These are phyloP conservation scores for Albugo candida DNA, from an alignment of 352 stramenopile genomes.

Conservation along the genomic window DNA sequence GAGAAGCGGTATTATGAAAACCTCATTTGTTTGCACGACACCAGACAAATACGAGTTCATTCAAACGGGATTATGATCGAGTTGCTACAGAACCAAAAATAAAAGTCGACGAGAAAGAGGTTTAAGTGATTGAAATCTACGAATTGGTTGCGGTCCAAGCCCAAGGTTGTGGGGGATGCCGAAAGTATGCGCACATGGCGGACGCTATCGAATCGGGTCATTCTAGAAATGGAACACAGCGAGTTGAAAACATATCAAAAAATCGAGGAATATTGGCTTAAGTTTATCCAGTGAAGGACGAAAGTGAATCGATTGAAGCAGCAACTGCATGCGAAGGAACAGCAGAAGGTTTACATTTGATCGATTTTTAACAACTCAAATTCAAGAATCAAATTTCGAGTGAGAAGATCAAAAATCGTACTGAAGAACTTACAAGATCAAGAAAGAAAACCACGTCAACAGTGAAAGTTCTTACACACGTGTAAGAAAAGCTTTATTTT, in stretches of 20 bases:
- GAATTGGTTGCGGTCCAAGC: constrained; percentile 89
- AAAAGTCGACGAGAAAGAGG: constrained; percentile 89
- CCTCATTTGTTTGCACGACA: constrained; percentile 56
- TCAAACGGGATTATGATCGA: constrained; percentile 66
- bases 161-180: constrained; percentile 74
- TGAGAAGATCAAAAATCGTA: constrained; percentile 93
- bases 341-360: constrained; percentile 89
- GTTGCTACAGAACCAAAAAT: too few relatives aligned
- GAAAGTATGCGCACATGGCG: constrained; percentile 85
- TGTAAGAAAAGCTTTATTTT: constrained; percentile 92
- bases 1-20: constrained; percentile 77
- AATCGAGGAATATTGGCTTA: constrained; percentile 77
- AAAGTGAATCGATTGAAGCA: constrained; percentile 86
- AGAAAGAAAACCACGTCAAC: constrained; percentile 89
- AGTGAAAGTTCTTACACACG: constrained; percentile 89
- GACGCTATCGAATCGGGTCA: constrained; percentile 68
- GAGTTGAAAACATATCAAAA: constrained; percentile 73
- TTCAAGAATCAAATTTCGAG: constrained; percentile 93
- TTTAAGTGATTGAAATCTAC: constrained; percentile 82
- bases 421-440: constrained; percentile 89
- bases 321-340: constrained; percentile 83
- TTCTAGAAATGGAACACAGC: constrained; percentile 73
- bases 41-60: constrained; percentile 33
- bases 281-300: constrained; percentile 85
- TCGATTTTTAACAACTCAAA: constrained; percentile 94